Conservation (phyloP, 1,139 yeast genomes). For the Suhomyces kunorum region DNA sequence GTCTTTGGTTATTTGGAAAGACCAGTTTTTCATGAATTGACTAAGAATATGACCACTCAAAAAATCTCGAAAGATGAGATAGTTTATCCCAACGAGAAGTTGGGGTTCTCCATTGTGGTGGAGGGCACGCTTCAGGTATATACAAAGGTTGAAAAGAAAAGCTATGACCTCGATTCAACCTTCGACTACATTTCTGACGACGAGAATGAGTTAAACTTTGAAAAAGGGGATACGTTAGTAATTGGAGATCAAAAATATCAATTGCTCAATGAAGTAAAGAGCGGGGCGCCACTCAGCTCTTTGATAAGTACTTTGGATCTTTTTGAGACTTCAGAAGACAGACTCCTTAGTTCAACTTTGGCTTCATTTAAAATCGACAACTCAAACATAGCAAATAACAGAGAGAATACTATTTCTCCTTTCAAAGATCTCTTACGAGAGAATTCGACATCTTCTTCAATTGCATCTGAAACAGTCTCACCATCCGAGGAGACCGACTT, state of each 20-base stretch:
- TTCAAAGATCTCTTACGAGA: conserved; percentile 16
- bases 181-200: conserved; percentile 13
- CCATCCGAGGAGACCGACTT: conserved; percentile 2
- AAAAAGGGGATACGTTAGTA: conserved; percentile 43
- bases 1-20: conserved; percentile 91
- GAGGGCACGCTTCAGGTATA: conserved; percentile 88
- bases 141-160: conserved; percentile 48
- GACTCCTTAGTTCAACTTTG: conserved; percentile 24
- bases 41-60: conserved; percentile 89
- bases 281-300: conserved; percentile 85
- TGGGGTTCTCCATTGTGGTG: conserved; percentile 91
- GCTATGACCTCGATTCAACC: conserved; percentile 12
- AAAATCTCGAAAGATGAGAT: conserved; percentile 77
- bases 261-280: conserved; percentile 77
- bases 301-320: conserved; percentile 76
- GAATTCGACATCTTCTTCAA: conserved; percentile 9
- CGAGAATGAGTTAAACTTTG: conserved; percentile 29
- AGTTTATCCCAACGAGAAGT: conserved; percentile 61
- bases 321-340: conserved; percentile 23
- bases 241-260: conserved; percentile 64
- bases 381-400: conserved; percentile 21
- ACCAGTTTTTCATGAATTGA: conserved; percentile 88
- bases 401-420: conserved; percentile 10
- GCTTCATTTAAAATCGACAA: no score
- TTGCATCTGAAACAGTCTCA: conserved; percentile 1